Percentiles rank a stretch among this genome's conserved stretches.
phyloP scores from a whole-genome alignment of 129 eudicot species.

The Ambrosia artemisiifolia region DNA sequence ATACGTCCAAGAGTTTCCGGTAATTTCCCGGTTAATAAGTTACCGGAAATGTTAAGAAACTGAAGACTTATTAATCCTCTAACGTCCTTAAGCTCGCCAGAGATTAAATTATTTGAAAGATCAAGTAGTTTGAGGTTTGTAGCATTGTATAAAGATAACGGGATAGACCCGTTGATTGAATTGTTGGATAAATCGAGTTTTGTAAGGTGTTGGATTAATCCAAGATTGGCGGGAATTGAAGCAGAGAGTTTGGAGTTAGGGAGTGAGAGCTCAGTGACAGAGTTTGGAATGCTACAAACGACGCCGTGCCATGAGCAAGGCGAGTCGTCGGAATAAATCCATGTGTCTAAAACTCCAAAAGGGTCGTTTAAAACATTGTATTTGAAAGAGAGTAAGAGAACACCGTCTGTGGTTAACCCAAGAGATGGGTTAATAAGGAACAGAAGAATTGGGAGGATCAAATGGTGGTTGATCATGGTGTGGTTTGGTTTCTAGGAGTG shows the following conservation, averaged over 20 bases:
- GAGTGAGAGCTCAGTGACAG: slow-evolving; percentile 60
- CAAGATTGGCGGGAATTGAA: slow-evolving; percentile 65
- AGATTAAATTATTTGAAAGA: slow-evolving; percentile 65
- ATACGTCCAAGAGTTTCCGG: slow-evolving; percentile 46
- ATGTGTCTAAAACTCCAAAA: slow-evolving; percentile 47
- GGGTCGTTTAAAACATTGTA: slow-evolving; percentile 63
- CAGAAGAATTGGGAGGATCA: slow-evolving; percentile 25
- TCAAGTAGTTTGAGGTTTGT: slow-evolving; percentile 50
- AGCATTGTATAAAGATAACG: slow-evolving; percentile 44
- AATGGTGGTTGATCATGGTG: slow-evolving; percentile 40
- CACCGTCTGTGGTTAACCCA: slow-evolving; percentile 63
- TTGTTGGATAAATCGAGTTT: slow-evolving; percentile 68
- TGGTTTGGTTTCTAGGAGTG: slow-evolving; percentile 41
- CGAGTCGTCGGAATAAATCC: slow-evolving; percentile 52
- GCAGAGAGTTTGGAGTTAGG: slow-evolving; percentile 66
- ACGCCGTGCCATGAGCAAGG: slow-evolving; percentile 91
- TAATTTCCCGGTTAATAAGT: slow-evolving; percentile 53
- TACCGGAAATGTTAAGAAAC: slow-evolving; percentile 57
- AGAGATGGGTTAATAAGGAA: slow-evolving; percentile 25
- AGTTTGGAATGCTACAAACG: slow-evolving; percentile 34
- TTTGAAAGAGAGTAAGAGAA: slow-evolving; percentile 67
- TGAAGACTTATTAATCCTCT: slow-evolving; percentile 42
- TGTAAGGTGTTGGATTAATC: slow-evolving; percentile 47
- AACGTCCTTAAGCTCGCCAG: slow-evolving; percentile 64
- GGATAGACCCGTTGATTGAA: slow-evolving; percentile 82